Percentiles rank a stretch among this genome's conserved stretches.
Conservation (phyloP, 2,329 filamentous ascomycete genomes). For the Fusarium sp. region DNA sequence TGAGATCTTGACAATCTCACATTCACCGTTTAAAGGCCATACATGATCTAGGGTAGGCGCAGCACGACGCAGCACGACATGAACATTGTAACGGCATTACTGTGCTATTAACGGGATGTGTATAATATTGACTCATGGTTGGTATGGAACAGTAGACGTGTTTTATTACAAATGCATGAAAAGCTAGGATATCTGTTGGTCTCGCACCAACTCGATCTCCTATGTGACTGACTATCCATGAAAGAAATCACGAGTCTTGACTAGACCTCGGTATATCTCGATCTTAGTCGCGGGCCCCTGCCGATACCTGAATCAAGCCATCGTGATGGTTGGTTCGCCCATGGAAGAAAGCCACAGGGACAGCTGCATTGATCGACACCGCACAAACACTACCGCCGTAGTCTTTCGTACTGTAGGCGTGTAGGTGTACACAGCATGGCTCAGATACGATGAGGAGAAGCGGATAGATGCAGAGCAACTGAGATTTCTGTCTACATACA, state of each 20-base stretch:
- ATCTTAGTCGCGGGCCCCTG: slow-evolving; percentile 16
- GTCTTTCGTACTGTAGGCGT: neutral
- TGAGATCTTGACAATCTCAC: too few species aligned
- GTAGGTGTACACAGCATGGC: slow-evolving; percentile 12
- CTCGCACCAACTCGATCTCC: neutral
- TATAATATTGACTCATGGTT: too few species aligned
- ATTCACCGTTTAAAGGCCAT: too few species aligned
- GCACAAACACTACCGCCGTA: neutral
- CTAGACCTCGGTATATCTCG: slow-evolving; percentile 5
- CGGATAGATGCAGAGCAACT: slow-evolving; percentile 10
- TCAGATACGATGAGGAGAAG: slow-evolving; percentile 18
- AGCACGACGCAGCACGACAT: too few species aligned
- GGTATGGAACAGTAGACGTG: too few species aligned
- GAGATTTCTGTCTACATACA: slow-evolving; percentile 8
- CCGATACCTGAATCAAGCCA: slow-evolving; percentile 20
- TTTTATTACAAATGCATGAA: too few species aligned
- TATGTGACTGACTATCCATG: too few species aligned
- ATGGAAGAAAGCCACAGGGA: slow-evolving; percentile 23
- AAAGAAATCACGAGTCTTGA: neutral
- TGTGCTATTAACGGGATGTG: too few species aligned
- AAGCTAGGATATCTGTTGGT: neutral
- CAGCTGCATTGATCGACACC: slow-evolving; percentile 27
- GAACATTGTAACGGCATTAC: too few species aligned
- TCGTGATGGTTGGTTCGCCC: slow-evolving; percentile 24
- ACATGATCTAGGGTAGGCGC: too few species aligned